phyloP scores from a whole-genome alignment of 2,329 filamentous ascomycete genomes.

The Epichloe baconii region DNA sequence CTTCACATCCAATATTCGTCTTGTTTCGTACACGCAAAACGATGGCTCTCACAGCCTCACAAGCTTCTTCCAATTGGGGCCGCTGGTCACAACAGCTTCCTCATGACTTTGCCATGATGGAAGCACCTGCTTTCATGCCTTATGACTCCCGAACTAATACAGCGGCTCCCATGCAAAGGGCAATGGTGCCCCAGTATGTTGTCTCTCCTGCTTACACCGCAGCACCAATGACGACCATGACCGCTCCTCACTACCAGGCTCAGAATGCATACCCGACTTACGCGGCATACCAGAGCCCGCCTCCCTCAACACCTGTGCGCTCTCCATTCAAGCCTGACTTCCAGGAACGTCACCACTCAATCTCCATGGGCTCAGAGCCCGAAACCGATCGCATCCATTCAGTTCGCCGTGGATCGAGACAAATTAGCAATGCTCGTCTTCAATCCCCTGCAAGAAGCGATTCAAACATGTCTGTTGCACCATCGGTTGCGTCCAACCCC shows the following conservation, averaged over 20 bases:
- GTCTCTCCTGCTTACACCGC: constrained; percentile 31
- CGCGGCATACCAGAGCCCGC: constrained; percentile 26
- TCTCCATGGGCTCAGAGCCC: constrained; percentile 11
- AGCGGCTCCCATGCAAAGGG: constrained; percentile 27
- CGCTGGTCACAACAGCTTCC: constrained; percentile 40
- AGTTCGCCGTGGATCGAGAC: constrained; percentile 13
- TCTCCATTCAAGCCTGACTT: constrained; percentile 22
- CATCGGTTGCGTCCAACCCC: constrained; percentile 15
- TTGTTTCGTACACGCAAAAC: constrained; percentile 1
- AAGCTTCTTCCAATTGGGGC: constrained; percentile 36
- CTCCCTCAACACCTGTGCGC: constrained; percentile 19
- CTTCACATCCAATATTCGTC: background rate
- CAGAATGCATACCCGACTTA: constrained; percentile 30
- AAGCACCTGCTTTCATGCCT: constrained; percentile 30
- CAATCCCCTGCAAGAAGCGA: constrained; percentile 22
- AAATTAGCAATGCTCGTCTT: constrained; percentile 20
- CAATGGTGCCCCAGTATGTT: constrained; percentile 34
- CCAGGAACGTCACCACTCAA: constrained; percentile 16
- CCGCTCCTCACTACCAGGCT: constrained; percentile 28
- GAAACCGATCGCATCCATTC: constrained; percentile 13
- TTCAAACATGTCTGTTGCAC: constrained; percentile 16
- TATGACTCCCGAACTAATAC: constrained; percentile 33
- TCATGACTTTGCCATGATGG: constrained; percentile 35
- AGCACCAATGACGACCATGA: constrained; percentile 27
- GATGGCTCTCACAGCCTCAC: constrained; percentile 36